A percentile compares a stretch with the other conserved stretches of the same genome.
phyloP scores from a whole-genome alignment of 768 basidiomycete genomes.

The Boletus sp. region DNA sequence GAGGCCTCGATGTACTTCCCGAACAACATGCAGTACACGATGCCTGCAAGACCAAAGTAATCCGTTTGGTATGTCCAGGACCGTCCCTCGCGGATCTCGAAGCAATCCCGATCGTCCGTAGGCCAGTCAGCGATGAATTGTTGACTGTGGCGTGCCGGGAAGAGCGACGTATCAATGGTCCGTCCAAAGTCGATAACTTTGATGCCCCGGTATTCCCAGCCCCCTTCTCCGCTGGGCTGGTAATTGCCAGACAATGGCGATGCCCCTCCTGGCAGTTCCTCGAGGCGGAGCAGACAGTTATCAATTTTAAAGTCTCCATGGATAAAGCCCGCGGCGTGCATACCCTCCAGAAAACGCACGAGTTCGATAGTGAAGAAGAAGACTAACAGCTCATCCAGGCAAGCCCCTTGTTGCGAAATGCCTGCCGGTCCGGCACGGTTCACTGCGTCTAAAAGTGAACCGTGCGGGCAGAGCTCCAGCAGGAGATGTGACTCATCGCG shows the following conservation, averaged over 20 bases:
- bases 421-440: constrained; percentile 78
- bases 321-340: constrained; percentile 83
- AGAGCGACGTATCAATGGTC: constrained; percentile 80
- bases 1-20: constrained; percentile 90
- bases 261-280: constrained; percentile 70
- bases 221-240: constrained; percentile 70
- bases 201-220: constrained; percentile 87
- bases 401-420: constrained; percentile 74
- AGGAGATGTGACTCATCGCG: constrained; percentile 87
- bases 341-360: constrained; percentile 72
- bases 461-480: constrained; percentile 85
- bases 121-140: constrained; percentile 85
- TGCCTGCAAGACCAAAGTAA: constrained; percentile 93
- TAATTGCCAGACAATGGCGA: constrained; percentile 75
- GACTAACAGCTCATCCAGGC: constrained; percentile 88
- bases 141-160: constrained; percentile 63
- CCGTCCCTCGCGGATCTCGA: constrained; percentile 77
- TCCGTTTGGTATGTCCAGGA: constrained; percentile 96
- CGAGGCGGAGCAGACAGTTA: constrained; percentile 92
- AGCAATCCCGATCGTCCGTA: constrained; percentile 86
- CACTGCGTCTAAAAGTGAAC: constrained; percentile 87
- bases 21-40: constrained; percentile 94
- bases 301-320: constrained; percentile 99
- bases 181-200: constrained; percentile 98
- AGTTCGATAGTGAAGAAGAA: constrained; percentile 96